Conservation (phyloP, 768 basidiomycete genomes). For the Pleurotus giganteus region DNA sequence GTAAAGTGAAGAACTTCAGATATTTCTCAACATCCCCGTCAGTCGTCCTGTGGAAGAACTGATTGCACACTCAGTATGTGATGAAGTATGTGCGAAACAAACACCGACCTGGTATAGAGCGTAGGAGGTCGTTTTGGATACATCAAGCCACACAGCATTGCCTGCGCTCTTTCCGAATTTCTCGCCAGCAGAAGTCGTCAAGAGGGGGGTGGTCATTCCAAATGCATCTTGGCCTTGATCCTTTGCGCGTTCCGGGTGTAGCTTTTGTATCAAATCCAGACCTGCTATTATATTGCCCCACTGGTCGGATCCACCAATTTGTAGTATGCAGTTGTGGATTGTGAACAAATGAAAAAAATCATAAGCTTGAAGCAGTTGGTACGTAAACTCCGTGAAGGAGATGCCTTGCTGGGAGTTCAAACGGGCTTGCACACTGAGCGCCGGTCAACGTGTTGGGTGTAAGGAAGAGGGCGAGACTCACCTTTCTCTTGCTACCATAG, state of each 20-base stretch:
- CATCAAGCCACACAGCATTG: conserved; percentile 91
- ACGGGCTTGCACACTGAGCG: conserved; percentile 78
- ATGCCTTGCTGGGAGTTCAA: conserved; percentile 80
- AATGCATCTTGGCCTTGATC: conserved; percentile 44
- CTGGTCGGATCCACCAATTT: conserved; percentile 96
- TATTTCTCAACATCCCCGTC: conserved; percentile 82
- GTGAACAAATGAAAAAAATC: conserved; percentile 83
- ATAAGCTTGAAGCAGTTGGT: conserved; percentile 95
- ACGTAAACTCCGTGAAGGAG: conserved; percentile 98
- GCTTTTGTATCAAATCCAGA: conserved; percentile 81
- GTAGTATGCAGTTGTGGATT: conserved; percentile 69
- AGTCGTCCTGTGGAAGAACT: conserved; percentile 88
- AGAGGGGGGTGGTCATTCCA: conserved; percentile 90
- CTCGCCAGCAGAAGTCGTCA: conserved; percentile 85
- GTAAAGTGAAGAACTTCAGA: conserved; percentile 79
- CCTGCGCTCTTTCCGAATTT: conserved; percentile 98
- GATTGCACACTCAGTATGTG: neutral
- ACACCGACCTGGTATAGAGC: conserved; percentile 88
- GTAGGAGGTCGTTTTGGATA: conserved; percentile 73
- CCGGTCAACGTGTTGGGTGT: neutral
- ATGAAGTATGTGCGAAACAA: neutral
- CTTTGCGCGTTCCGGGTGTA: conserved; percentile 20
- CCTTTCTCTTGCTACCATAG: conserved; percentile 93
- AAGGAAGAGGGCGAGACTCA: conserved; percentile 20
- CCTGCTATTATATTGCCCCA: conserved; percentile 98